A percentile compares a stretch with the other conserved stretches of the same genome.
Conservation (phyloP, 2,329 filamentous ascomycete species). For the Nemania sp. region DNA sequence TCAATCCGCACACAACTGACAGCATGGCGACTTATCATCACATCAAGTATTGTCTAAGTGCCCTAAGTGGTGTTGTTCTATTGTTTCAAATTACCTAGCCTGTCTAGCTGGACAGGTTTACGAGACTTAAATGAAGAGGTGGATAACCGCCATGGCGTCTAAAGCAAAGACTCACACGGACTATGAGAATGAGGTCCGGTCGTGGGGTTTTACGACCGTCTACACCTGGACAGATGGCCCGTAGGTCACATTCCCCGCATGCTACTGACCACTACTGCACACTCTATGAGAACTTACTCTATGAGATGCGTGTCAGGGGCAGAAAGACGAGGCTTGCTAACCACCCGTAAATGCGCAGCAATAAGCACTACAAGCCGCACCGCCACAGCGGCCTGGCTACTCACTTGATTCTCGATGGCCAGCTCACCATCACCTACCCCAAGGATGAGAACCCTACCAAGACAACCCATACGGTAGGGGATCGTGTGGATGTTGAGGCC, state of each 20-base stretch:
- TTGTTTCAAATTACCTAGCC: too few species aligned
- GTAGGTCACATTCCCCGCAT: constrained; percentile 50
- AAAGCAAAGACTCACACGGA: constrained; percentile 47
- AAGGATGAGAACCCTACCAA: constrained; percentile 58
- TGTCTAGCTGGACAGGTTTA: too few species aligned
- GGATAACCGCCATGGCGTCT: constrained; percentile 22
- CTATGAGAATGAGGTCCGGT: constrained; percentile 63
- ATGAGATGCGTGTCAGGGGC: neutral
- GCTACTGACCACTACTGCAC: neutral
- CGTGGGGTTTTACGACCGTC: constrained; percentile 70
- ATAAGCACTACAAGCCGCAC: constrained; percentile 70
- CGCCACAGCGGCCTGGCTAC: constrained; percentile 67
- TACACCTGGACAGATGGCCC: constrained; percentile 73
- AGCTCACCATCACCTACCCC: constrained; percentile 69
- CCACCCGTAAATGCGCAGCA: constrained; percentile 47
- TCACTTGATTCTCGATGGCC: constrained; percentile 67
- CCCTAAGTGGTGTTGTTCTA: too few species aligned
- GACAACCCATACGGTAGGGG: constrained; percentile 62
- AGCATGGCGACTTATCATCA: too few species aligned
- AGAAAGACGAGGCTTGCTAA: constrained; percentile 25
- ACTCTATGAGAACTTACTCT: neutral
- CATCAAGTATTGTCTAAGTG: too few species aligned
- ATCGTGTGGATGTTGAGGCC: constrained; percentile 68
- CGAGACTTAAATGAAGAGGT: too few species aligned
- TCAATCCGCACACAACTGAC: too few species aligned